Percentiles rank a stretch among this genome's conserved stretches.
These are phyloP conservation scores for Rhododendron ovatum DNA, from an alignment of 148 eudicot species.

Conservation along the genomic window DNA sequence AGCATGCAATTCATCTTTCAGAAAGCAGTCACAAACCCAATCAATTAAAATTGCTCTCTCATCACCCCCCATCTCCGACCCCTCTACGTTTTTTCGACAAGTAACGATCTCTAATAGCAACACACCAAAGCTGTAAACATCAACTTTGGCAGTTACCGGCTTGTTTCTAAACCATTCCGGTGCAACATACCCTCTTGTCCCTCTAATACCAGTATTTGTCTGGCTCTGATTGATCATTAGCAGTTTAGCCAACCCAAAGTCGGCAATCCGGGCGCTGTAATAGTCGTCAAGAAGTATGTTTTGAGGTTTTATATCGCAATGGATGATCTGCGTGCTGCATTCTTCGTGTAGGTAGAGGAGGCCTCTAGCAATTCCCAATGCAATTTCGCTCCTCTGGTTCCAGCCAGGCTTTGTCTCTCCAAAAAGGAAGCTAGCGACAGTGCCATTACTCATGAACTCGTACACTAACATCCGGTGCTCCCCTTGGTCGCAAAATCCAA, in stretches of 20 bases:
- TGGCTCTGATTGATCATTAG: neutral
- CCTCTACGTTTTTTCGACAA: constrained; percentile 3
- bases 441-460: constrained; percentile 14
- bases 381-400: constrained; percentile 5
- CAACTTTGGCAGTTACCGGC: constrained; percentile 9
- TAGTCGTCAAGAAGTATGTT: constrained; percentile 10
- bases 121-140: constrained; percentile 19
- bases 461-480: constrained; percentile 6
- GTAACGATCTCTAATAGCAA: constrained; percentile 15
- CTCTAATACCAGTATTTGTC: constrained; percentile 15
- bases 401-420: neutral
- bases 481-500: constrained; percentile 15
- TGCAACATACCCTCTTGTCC: constrained; percentile 20
- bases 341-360: constrained; percentile 20
- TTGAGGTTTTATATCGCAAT: constrained; percentile 17
- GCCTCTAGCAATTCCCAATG: constrained; percentile 15
- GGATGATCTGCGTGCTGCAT: constrained; percentile 13
- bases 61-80: neutral
- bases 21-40: constrained; percentile 16
- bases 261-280: neutral
- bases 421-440: neutral
- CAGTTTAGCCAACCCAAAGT: constrained; percentile 19
- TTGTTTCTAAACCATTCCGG: constrained; percentile 15
- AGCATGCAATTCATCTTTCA: neutral
- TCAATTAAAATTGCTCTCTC: constrained; percentile 1